phyloP scores from a whole-genome alignment of 2,329 filamentous ascomycete species.

The Achaetomium macrosporum region DNA sequence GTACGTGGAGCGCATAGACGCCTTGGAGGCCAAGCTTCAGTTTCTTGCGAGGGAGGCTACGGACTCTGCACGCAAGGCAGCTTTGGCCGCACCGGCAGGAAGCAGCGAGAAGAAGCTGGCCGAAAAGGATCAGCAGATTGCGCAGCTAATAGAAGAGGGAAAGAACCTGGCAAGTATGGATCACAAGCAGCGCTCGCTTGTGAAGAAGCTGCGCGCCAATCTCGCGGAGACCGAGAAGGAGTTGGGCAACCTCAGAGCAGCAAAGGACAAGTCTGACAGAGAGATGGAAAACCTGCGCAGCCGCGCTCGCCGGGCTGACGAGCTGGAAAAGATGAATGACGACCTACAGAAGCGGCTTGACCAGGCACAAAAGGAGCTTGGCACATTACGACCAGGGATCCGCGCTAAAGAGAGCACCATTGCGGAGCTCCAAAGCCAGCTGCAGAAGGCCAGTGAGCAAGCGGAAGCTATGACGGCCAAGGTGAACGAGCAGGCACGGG shows the following conservation, averaged over 20 bases:
- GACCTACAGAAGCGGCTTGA: conserved; percentile 49
- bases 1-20: conserved; percentile 86
- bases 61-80: conserved; percentile 65
- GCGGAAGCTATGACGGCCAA: conserved; percentile 62
- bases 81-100: conserved; percentile 55
- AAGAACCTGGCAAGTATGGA: conserved; percentile 82
- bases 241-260: conserved; percentile 52
- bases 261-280: conserved; percentile 51
- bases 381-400: conserved; percentile 52
- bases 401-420: conserved; percentile 60
- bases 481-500: conserved; percentile 60
- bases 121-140: conserved; percentile 87
- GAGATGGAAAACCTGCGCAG: conserved; percentile 44
- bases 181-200: conserved; percentile 72
- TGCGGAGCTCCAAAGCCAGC: conserved; percentile 61
- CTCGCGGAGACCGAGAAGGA: conserved; percentile 61
- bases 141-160: conserved; percentile 85
- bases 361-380: conserved; percentile 51
- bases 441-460: conserved; percentile 61
- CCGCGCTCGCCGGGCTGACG: conserved; percentile 44
- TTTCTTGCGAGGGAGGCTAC: conserved; percentile 78
- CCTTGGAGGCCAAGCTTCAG: conserved; percentile 82
- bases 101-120: conserved; percentile 72
- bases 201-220: conserved; percentile 72
- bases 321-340: conserved; percentile 50